Conservation (phyloP, 371 early-diverging fungal species). For the Mortierella sp. region DNA sequence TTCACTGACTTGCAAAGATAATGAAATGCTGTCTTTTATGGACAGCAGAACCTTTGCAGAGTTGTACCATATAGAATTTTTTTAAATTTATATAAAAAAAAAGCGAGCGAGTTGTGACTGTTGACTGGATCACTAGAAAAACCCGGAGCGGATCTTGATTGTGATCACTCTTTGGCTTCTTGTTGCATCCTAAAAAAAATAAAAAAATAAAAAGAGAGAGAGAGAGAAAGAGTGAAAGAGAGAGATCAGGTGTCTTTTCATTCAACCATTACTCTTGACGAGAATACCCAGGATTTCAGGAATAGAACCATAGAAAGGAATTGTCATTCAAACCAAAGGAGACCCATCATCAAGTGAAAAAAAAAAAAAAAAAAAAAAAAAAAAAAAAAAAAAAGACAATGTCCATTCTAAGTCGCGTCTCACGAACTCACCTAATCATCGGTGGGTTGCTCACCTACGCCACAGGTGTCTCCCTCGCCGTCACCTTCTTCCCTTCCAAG, state of each 20-base stretch:
- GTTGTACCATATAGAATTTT: too few species aligned
- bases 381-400: slow-evolving; percentile 1
- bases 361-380: neutral
- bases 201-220: neutral
- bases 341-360: neutral
- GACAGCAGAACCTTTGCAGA: too few species aligned
- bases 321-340: neutral
- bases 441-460: slow-evolving; percentile 49
- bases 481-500: slow-evolving; percentile 43
- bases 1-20: too few species aligned
- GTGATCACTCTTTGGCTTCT: too few species aligned
- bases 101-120: too few species aligned
- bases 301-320: neutral
- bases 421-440: slow-evolving; percentile 44
- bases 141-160: too few species aligned
- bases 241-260: neutral
- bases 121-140: too few species aligned
- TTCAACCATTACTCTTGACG: neutral
- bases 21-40: too few species aligned
- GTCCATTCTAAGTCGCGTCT: slow-evolving; percentile 47
- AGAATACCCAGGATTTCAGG: too few species aligned
- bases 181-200: neutral
- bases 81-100: too few species aligned
- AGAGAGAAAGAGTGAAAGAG: neutral
- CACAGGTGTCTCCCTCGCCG: slow-evolving; percentile 42